phyloP scores from a whole-genome alignment of 2,329 filamentous ascomycete genomes.

The Ophiostoma sp. region DNA sequence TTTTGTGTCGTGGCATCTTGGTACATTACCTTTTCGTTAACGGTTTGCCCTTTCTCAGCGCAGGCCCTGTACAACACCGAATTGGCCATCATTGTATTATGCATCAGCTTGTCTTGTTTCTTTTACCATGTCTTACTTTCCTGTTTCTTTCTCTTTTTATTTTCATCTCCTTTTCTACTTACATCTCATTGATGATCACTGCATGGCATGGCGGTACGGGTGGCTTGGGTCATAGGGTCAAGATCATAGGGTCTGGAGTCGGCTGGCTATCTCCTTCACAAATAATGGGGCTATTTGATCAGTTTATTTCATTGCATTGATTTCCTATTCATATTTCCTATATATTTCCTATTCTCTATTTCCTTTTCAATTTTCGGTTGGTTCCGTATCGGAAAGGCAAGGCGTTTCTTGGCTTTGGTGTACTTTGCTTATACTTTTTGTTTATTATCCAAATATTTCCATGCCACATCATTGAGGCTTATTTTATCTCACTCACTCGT shows the following conservation, averaged over 20 bases:
- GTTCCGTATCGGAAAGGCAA: background rate
- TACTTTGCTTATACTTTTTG: background rate
- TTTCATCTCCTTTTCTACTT: background rate
- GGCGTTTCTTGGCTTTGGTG: background rate
- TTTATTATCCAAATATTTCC: background rate
- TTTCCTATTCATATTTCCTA: background rate
- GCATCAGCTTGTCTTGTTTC: slow-evolving; percentile 4
- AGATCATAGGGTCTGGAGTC: slow-evolving; percentile 4
- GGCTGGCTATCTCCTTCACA: slow-evolving; percentile 4
- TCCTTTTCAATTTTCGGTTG: background rate
- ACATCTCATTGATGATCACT: slow-evolving; percentile 13
- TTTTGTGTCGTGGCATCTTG: slow-evolving; percentile 1
- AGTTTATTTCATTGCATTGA: background rate
- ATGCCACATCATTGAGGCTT: background rate
- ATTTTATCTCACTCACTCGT: background rate
- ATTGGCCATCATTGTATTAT: background rate
- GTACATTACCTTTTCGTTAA: background rate
- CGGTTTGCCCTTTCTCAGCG: slow-evolving; percentile 3
- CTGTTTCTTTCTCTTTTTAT: background rate
- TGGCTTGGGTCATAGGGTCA: slow-evolving; percentile 2
- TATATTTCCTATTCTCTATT: background rate
- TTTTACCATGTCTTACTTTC: slow-evolving; percentile 7
- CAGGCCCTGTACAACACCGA: slow-evolving; percentile 16
- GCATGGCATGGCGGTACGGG: background rate
- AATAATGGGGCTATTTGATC: background rate